Evolutionary conservation across 495 filamentous ascomycete genomes (phyloP).

Genomic region (Podospora tetraspora): DNA sequence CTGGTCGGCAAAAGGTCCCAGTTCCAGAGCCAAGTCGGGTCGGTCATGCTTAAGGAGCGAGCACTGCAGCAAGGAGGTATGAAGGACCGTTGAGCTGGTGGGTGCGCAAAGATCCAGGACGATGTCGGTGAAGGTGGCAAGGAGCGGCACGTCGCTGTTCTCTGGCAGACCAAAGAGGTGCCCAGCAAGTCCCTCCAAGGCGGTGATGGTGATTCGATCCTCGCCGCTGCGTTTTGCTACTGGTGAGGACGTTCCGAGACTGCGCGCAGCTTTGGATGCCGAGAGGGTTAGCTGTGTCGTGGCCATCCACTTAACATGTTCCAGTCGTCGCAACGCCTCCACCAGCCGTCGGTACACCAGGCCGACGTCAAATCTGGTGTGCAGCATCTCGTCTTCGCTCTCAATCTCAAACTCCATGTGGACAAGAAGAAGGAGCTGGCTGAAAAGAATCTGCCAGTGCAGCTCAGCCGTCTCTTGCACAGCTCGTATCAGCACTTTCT

Average conservation of each 20-base stretch:
- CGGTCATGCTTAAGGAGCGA: conserved; percentile 63
- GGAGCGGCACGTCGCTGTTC: conserved; percentile 30
- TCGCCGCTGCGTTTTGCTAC: conserved; percentile 31
- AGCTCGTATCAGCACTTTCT: conserved; percentile 63
- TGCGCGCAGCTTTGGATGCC: conserved; percentile 31
- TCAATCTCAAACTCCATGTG: conserved; percentile 78
- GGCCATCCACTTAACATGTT: conserved; percentile 77
- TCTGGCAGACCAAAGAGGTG: conserved; percentile 46
- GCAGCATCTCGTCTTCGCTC: conserved; percentile 55
- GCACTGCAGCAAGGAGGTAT: conserved; percentile 57
- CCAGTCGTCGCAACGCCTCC: conserved; percentile 61
- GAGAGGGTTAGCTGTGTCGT: conserved; percentile 47
- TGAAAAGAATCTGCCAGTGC: conserved; percentile 64
- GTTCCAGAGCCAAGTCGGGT: conserved; percentile 69
- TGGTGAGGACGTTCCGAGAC: conserved; percentile 19
- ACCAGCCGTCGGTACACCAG: conserved; percentile 63
- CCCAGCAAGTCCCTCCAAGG: conserved; percentile 45
- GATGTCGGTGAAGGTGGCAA: conserved; percentile 47
- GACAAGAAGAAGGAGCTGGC: conserved; percentile 75
- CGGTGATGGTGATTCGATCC: conserved; percentile 40
- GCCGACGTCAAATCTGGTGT: conserved; percentile 59
- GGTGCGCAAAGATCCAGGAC: conserved; percentile 51
- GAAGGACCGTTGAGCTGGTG: conserved; percentile 46
- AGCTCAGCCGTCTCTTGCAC: conserved; percentile 71
- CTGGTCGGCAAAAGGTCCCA: conserved; percentile 60